Percentiles rank a stretch among this genome's conserved stretches.
phyloP scores from a whole-genome alignment of 257 asterid genomes.

The Jacaranda mimosifolia region DNA sequence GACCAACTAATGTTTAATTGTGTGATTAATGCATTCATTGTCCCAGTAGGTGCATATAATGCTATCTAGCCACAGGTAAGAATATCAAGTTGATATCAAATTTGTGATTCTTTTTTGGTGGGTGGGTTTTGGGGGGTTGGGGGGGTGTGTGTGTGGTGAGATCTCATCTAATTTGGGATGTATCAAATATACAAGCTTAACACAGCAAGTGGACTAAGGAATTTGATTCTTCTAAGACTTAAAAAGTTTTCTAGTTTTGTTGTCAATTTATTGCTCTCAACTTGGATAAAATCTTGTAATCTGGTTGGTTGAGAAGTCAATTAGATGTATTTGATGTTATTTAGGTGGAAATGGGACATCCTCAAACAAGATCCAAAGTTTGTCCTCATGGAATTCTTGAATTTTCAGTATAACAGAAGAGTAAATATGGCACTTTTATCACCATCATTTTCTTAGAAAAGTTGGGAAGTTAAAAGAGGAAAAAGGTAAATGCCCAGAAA shows the following conservation, averaged over 20 bases:
- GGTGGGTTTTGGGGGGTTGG: not conserved
- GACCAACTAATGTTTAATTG: not conserved
- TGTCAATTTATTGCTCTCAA: slow-evolving; percentile 10
- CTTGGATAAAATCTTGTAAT: not conserved
- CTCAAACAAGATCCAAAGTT: not conserved
- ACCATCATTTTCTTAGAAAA: not conserved
- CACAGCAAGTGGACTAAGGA: slow-evolving; percentile 14
- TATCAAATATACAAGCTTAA: not conserved
- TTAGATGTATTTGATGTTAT: not conserved
- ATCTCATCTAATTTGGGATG: not conserved
- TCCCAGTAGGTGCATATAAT: not conserved
- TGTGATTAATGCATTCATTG: slow-evolving; percentile 8
- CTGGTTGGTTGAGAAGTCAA: not conserved
- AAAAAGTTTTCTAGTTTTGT: not conserved
- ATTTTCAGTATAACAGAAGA: not conserved
- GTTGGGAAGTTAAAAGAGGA: no score
- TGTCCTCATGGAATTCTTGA: not conserved
- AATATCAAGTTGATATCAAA: not conserved
- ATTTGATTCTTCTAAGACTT: not conserved
- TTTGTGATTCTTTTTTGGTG: not conserved
- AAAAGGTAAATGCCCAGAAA: no score
- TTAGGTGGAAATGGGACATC: not conserved
- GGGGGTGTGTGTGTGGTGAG: not conserved
- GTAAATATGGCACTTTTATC: not conserved
- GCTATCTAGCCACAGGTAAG: slow-evolving; percentile 7